Base-by-base conservation (phyloP, 352 stramenopile genomes). In the Blastocystis sp. region DNA sequence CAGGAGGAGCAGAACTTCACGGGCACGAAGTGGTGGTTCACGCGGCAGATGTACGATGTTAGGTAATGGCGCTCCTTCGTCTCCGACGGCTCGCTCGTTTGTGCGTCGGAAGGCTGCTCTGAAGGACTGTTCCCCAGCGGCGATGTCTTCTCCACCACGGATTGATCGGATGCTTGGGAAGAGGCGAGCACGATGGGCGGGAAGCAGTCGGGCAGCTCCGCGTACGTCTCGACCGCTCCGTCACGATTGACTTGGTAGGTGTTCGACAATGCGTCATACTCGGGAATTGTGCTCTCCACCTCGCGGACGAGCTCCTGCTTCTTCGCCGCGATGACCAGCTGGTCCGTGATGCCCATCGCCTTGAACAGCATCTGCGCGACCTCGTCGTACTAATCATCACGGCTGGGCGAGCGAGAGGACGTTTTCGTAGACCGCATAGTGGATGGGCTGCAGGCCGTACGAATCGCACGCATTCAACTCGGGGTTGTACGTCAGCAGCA, bases 1-100 rank as follows among this genome's bases (percentile, higher is more conserved):
- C 93, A 96, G 7, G 92, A 94, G 34, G 89, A 88, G 79, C 93
- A 96, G 78, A 90, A 90, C 43, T 89, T 89, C 21, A 86, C 21
- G 17, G 74, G 23, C 17, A 28, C 45, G 45, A 84, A 59, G 34
- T 69, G 43, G 14, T 70, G 43, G 10, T 89, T 61, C 9, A 69
- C n/a, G 53, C 43, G 23, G 28, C 69, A 77, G 52, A 77, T 60
- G 65, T 88, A 77, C 5, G 48, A 56, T 7, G 48, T 56, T 56
- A 56, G 14, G 48, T 17, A 14, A 7, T 17, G 48, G 5, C 14
- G 48, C 14, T 56, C 48, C 48, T 56, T 56, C 14, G 5, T 14
- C 5, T 7, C 14, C 5, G 5, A 17, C 48, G 48, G 5, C 48
- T 56, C 48, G 14, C 5, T 56, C 14, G 48, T 0, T 7, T 56